Evolutionary conservation across 352 stramenopile genomes (phyloP).

Genomic region (Phytopythium helicoides): DNA sequence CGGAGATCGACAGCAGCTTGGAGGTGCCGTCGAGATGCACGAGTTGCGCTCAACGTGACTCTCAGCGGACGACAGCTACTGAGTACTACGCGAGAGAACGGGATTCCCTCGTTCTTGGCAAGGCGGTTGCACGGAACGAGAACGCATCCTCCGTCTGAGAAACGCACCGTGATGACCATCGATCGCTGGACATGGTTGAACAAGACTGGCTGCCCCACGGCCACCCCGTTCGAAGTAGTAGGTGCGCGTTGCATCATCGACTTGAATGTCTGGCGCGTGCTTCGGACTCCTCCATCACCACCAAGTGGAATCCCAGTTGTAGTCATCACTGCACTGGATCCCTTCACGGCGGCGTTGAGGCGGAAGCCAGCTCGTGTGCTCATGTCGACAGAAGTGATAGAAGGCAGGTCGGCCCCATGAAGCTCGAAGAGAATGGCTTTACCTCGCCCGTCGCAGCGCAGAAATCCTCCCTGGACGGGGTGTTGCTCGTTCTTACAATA

Average conservation of each 20-base stretch:
- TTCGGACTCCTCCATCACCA: background rate
- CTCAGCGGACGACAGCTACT: constrained; percentile 50
- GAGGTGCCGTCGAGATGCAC: constrained; percentile 14
- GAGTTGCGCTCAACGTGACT: constrained; percentile 43
- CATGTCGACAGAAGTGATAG: constrained; percentile 52
- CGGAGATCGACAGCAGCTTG: constrained; percentile 31
- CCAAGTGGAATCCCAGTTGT: constrained; percentile 1
- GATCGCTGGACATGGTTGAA: constrained; percentile 42
- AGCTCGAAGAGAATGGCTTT: constrained; percentile 75
- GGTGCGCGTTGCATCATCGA: constrained; percentile 10
- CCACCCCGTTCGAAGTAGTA: constrained; percentile 18
- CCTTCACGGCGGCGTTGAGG: background rate
- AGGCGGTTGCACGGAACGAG: constrained; percentile 51
- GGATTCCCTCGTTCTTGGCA: constrained; percentile 29
- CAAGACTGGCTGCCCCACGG: constrained; percentile 35
- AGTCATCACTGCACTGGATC: background rate
- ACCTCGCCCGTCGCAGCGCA: constrained; percentile 73
- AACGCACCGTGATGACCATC: constrained; percentile 47
- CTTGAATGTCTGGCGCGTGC: constrained; percentile 1
- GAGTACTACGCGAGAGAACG: constrained; percentile 57
- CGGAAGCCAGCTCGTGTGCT: constrained; percentile 11
- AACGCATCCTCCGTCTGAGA: constrained; percentile 53
- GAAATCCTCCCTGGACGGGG: constrained; percentile 58
- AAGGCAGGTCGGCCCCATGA: constrained; percentile 51
- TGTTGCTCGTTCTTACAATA: constrained; percentile 65